phyloP scores from a whole-genome alignment of 176 grass and related monocot species.

The Lolium perenne region DNA sequence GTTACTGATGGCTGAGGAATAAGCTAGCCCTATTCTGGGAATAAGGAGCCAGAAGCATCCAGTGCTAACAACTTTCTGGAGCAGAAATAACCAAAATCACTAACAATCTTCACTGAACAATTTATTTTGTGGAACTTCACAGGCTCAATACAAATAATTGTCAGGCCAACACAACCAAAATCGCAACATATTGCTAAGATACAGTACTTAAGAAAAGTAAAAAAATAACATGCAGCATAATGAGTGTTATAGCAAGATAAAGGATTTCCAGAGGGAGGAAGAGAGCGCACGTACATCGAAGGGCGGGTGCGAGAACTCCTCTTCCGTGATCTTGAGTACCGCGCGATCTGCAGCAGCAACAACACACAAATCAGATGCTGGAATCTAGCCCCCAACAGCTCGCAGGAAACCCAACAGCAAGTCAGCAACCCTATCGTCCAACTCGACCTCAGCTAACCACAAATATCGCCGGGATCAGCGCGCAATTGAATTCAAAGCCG shows the following conservation, averaged over 20 bases:
- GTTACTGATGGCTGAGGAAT: not conserved
- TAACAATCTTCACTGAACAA: not conserved
- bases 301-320: slow-evolving; percentile 79
- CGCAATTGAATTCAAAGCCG: not conserved
- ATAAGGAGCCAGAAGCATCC: not conserved
- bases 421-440: not conserved
- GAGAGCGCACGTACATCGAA: slow-evolving; percentile 54
- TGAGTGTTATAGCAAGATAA: not conserved
- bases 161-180: not conserved
- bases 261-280: not conserved
- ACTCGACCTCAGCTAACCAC: not conserved
- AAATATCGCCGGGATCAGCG: not conserved
- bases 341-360: slow-evolving; percentile 65
- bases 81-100: not conserved
- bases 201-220: not conserved
- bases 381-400: not conserved
- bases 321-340: slow-evolving; percentile 88
- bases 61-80: not conserved
- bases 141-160: not conserved
- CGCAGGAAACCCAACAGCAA: not conserved
- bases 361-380: slow-evolving; percentile 31
- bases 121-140: not conserved
- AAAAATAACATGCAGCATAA: not conserved
- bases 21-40: not conserved
- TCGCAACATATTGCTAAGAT: not conserved